A percentile compares a stretch with the other conserved stretches of the same genome.
phyloP scores from a whole-genome alignment of 768 basidiomycete species.

The Russula griseocarnosa region DNA sequence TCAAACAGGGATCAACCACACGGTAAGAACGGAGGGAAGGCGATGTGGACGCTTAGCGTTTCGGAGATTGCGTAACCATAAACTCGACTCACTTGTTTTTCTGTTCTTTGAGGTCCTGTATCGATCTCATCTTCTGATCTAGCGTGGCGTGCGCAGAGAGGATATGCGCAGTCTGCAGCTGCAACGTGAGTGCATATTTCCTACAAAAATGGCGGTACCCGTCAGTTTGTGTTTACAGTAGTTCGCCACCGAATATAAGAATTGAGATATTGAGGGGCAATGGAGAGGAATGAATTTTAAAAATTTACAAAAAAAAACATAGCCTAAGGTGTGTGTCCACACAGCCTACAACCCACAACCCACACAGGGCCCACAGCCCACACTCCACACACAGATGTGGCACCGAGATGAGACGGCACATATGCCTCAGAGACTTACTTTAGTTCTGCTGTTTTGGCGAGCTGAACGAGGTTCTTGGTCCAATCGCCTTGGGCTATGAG shows the following conservation, averaged over 20 bases:
- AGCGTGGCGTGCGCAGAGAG: constrained; percentile 76
- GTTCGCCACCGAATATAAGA: constrained; percentile 1
- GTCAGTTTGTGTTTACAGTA: neutral
- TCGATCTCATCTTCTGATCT: constrained; percentile 70
- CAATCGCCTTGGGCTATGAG: constrained; percentile 79
- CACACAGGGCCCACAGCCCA: too few relatives aligned
- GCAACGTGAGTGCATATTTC: constrained; percentile 79
- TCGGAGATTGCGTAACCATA: constrained; percentile 7
- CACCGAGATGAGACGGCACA: neutral
- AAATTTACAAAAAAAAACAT: neutral
- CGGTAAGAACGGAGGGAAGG: neutral
- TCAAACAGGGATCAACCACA: constrained; percentile 12
- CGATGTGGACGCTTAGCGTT: neutral
- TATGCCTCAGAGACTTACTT: constrained; percentile 52
- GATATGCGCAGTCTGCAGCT: constrained; percentile 84
- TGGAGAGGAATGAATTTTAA: too few relatives aligned
- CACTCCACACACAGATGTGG: neutral
- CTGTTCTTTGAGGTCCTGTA: constrained; percentile 80
- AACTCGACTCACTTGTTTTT: constrained; percentile 64
- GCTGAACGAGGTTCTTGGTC: constrained; percentile 81
- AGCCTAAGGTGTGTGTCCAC: too few relatives aligned
- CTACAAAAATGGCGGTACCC: constrained; percentile 35
- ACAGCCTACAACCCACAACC: too few relatives aligned
- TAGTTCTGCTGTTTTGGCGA: constrained; percentile 83
- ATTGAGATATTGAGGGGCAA: neutral